Percentiles rank a stretch among this genome's conserved stretches.
These are phyloP conservation scores for Adenanthera pavonina DNA, from an alignment of 306 rosid genomes.

Conservation along the genomic window DNA sequence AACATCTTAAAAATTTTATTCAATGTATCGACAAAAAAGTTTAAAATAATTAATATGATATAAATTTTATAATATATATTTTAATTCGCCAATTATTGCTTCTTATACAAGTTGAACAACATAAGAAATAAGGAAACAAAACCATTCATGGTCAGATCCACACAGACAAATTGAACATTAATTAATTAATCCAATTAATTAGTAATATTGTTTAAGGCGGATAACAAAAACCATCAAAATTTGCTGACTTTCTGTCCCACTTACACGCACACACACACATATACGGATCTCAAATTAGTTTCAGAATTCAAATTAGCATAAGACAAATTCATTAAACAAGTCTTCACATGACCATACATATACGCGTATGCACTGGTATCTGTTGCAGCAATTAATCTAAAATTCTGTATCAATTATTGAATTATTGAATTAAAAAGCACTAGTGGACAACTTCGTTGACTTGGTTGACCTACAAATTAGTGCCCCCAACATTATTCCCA, in stretches of 20 bases:
- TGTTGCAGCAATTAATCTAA: neutral
- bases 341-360: neutral
- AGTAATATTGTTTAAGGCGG: neutral
- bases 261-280: too few species aligned
- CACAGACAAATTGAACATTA: neutral
- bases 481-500: neutral
- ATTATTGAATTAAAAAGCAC: neutral
- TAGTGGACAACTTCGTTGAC: slow-evolving; percentile 39
- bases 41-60: too few species aligned
- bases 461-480: slow-evolving; percentile 56
- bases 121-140: neutral
- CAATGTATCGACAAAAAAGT: too few species aligned
- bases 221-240: slow-evolving; percentile 1
- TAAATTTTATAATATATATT: too few species aligned
- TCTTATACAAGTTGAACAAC: neutral
- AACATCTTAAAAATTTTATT: neutral
- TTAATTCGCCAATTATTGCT: neutral
- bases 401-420: neutral
- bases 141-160: neutral
- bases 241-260: neutral
- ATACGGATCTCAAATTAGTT: too few species aligned
- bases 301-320: too few species aligned
- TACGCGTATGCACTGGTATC: neutral
- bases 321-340: neutral
- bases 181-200: neutral